phyloP scores from a whole-genome alignment of 768 basidiomycete genomes.

The Leccinum aurantiacum region DNA sequence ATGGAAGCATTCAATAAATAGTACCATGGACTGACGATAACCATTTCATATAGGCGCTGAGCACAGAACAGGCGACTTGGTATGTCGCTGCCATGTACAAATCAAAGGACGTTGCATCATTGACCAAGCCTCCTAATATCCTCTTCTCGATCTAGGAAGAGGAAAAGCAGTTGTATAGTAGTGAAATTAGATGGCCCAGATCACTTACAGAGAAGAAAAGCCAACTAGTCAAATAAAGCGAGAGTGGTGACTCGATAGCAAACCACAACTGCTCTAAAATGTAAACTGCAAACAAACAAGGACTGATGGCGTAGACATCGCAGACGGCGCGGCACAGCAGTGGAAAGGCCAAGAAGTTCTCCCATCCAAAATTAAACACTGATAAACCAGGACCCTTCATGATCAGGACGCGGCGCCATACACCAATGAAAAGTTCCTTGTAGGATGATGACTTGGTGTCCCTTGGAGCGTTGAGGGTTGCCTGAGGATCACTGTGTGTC shows the following conservation, averaged over 20 bases:
- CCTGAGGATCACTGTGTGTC: background rate
- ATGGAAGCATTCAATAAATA: background rate
- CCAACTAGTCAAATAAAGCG: slow-evolving; percentile 24
- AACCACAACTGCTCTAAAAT: slow-evolving; percentile 18
- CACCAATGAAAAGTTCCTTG: slow-evolving; percentile 20
- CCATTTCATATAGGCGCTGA: slow-evolving; percentile 19
- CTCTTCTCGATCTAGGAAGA: slow-evolving; percentile 23
- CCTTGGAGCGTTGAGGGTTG: background rate
- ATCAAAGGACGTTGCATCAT: background rate
- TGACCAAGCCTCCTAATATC: slow-evolving; percentile 3
- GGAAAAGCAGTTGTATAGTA: background rate
- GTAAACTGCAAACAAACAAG: slow-evolving; percentile 14
- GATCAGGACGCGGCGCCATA: slow-evolving; percentile 29
- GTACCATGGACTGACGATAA: slow-evolving; percentile 16
- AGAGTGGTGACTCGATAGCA: slow-evolving; percentile 19
- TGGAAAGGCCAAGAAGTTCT: background rate
- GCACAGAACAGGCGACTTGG: slow-evolving; percentile 16
- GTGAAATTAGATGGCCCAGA: background rate
- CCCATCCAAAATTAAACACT: slow-evolving; percentile 11
- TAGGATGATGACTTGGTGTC: slow-evolving; percentile 1
- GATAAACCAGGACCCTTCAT: slow-evolving; percentile 9
- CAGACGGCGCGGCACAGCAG: slow-evolving; percentile 17
- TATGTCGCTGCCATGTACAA: slow-evolving; percentile 15
- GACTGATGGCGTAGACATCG: slow-evolving; percentile 27
- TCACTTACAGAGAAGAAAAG: slow-evolving; percentile 23